Evolutionary conservation across 495 filamentous ascomycete species (phyloP).

Genomic region (Tuber calosporum): DNA sequence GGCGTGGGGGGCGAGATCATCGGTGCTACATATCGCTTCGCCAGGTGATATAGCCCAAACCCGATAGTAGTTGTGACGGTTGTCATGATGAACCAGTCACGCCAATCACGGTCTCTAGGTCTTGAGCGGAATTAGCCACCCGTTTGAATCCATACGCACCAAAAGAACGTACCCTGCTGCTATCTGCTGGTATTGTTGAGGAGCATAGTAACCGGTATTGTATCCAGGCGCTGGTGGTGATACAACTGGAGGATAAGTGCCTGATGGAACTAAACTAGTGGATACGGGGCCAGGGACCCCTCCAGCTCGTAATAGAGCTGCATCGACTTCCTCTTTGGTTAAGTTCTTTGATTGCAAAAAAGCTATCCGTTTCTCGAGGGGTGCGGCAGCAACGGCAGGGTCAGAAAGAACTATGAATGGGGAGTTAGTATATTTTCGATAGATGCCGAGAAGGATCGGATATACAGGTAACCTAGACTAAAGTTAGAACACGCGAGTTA

Average conservation of each 20-base stretch:
- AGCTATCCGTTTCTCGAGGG: constrained; percentile 84
- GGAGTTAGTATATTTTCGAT: constrained; percentile 23
- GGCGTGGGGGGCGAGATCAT: constrained; percentile 89
- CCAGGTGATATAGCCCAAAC: constrained; percentile 61
- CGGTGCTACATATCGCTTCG: constrained; percentile 87
- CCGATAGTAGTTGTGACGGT: constrained; percentile 59
- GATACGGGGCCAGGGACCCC: constrained; percentile 47
- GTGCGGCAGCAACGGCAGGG: constrained; percentile 77
- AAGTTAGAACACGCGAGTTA: neutral
- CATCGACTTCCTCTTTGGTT: constrained; percentile 87
- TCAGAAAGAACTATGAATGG: constrained; percentile 72
- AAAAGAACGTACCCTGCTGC: constrained; percentile 47
- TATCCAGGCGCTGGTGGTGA: constrained; percentile 52
- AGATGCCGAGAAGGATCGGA: constrained; percentile 15
- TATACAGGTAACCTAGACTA: constrained; percentile 51
- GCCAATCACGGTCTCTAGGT: constrained; percentile 77
- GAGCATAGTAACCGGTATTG: constrained; percentile 59
- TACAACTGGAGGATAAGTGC: constrained; percentile 18
- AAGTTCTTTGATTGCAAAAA: constrained; percentile 97
- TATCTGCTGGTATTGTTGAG: constrained; percentile 58
- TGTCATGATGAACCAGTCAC: constrained; percentile 81
- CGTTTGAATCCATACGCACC: neutral
- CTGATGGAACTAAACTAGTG: constrained; percentile 15
- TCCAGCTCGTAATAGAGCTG: constrained; percentile 67
- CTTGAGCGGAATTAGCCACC: constrained; percentile 42